A percentile compares a stretch with the other conserved stretches of the same genome.
Evolutionary conservation across 495 filamentous ascomycete species (phyloP).

Genomic region (Trichoderma asperelloides): DNA sequence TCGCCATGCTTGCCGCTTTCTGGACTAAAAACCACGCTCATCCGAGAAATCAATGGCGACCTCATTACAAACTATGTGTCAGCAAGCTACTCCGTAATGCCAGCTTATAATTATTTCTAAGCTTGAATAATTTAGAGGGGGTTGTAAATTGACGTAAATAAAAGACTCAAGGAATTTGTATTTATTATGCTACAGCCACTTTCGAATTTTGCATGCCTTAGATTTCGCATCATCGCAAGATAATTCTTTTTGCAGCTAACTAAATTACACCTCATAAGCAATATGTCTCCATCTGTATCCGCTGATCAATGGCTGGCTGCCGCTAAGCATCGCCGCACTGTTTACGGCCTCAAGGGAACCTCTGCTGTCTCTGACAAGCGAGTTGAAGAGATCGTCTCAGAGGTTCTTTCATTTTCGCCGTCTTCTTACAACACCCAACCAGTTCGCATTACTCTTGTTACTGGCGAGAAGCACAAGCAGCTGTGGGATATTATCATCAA

Average conservation of each 20-base stretch:
- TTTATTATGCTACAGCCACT: background rate
- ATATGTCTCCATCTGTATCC: constrained; percentile 5
- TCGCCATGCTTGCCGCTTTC: background rate
- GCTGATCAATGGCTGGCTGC: constrained; percentile 31
- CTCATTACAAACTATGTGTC: background rate
- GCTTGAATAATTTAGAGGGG: background rate
- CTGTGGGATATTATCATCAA: constrained; percentile 42
- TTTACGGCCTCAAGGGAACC: constrained; percentile 38
- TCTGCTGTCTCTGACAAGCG: constrained; percentile 39
- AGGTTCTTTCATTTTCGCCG: constrained; percentile 39
- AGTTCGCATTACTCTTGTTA: constrained; percentile 37
- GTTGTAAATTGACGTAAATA: background rate
- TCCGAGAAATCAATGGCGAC: too few species aligned
- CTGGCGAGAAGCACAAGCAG: constrained; percentile 40
- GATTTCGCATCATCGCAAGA: background rate
- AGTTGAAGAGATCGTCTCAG: constrained; percentile 41
- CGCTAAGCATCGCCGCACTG: constrained; percentile 37
- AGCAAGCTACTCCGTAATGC: background rate
- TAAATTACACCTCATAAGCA: background rate
- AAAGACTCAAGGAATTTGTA: background rate
- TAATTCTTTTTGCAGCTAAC: background rate
- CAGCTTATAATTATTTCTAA: background rate
- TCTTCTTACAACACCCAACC: constrained; percentile 50
- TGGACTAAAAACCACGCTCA: background rate
- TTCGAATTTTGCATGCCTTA: background rate